Evolutionary conservation across 1,284 basidiomycete genomes (phyloP).

Genomic region (Sparassis latifolia): DNA sequence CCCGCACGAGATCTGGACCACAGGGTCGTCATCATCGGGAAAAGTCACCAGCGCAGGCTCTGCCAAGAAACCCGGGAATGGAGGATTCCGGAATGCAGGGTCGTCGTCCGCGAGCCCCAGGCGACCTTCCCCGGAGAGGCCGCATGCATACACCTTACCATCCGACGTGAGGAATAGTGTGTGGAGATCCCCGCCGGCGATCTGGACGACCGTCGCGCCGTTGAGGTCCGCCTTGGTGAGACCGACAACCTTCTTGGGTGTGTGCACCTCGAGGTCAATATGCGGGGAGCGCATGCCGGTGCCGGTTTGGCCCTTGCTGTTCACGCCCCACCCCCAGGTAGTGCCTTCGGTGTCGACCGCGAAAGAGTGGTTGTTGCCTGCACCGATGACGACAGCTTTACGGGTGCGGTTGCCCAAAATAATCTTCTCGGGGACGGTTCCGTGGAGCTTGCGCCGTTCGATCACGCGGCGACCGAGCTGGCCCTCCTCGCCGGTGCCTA

Average conservation of each 20-base stretch:
- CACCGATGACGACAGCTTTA: constrained; percentile 72
- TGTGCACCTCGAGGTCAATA: constrained; percentile 50
- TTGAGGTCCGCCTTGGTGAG: constrained; percentile 63
- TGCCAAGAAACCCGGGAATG: constrained; percentile 41
- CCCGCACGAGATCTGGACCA: constrained; percentile 73
- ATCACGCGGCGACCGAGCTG: constrained; percentile 84
- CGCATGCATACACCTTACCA: constrained; percentile 81
- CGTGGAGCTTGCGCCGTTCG: constrained; percentile 79
- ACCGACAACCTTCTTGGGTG: constrained; percentile 63
- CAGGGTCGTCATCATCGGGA: constrained; percentile 62
- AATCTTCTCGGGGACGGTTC: constrained; percentile 77
- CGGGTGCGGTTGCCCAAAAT: constrained; percentile 60
- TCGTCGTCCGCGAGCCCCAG: constrained; percentile 68
- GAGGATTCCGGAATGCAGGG: constrained; percentile 43
- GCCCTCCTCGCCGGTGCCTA: constrained; percentile 84
- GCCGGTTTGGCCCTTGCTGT: constrained; percentile 70
- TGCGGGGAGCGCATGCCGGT: constrained; percentile 41
- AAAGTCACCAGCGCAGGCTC: constrained; percentile 66
- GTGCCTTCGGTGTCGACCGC: constrained; percentile 79
- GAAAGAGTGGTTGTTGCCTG: constrained; percentile 84
- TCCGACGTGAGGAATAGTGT: constrained; percentile 80
- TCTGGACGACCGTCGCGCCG: constrained; percentile 65
- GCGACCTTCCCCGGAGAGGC: constrained; percentile 73
- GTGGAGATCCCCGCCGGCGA: constrained; percentile 80
- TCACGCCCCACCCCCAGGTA: constrained; percentile 91